Evolutionary conservation across 495 filamentous ascomycete genomes (phyloP), one percentile per base, ranked within the genome.

Genomic region (Daldinia decipiens): DNA sequence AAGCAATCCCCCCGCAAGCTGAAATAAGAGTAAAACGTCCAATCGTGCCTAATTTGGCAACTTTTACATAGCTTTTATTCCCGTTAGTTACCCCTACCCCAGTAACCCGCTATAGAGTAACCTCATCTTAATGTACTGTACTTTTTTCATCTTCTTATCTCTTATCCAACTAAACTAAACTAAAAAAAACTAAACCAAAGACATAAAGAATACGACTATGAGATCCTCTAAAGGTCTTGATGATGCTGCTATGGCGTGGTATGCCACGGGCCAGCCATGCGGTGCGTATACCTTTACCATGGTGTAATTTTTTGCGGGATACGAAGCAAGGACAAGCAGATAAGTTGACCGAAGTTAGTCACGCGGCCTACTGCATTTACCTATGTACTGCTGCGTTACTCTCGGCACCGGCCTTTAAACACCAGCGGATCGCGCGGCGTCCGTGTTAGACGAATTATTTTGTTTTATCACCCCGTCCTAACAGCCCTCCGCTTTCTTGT

Each of bases 41-140:
- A 27, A 51, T 31, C 27, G 64, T 40, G 27, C 56, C 62, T 31
- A 40, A 65, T 65, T 40, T 34, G 57, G 62, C 36, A 70, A 69
- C 38, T 52, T 63, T 45, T 64, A n/a, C n/a, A n/a, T n/a, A 55
- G 55, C 61, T n/a, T 31, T 59, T 39, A 26, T 61, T 56, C 34
- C 34, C 34, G 34, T 13, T 43, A 27, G 34, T 13, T 43, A 27
- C 7, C 34, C 58, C 8, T 62, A n/a, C 5, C 15, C 15, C n/a
- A 13, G 39, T 8, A 17, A 40, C 39, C 39, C 13, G n/a, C 39
- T 40, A 40, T 17, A 29, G 3, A n/a, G 15, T 6, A 8, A 15
- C 6, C 19, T 19, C 5, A 5, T 43, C 27, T 19, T 9, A 27
- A 59, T 43, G 67, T 69, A 69, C 27, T 53, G 59, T 69, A 69